A percentile compares a stretch with the other conserved stretches of the same genome.
Conservation (phyloP, 106 monocot species). For the Posidonia australis region DNA sequence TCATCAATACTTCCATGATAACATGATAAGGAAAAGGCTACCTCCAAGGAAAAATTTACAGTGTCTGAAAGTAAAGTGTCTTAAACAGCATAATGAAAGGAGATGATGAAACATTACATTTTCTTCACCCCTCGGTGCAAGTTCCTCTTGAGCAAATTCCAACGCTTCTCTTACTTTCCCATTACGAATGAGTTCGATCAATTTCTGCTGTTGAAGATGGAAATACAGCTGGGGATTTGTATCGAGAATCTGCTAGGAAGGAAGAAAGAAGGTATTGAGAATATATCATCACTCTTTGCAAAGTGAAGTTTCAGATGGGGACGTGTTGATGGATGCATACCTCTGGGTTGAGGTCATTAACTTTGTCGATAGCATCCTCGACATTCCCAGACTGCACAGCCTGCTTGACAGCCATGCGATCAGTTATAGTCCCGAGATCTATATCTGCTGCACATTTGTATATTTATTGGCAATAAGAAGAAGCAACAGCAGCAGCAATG, state of each 20-base stretch:
- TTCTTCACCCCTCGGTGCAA: slow-evolving; percentile 91
- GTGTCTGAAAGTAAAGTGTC: not conserved
- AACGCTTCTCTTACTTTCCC: slow-evolving; percentile 85
- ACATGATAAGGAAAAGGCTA: not conserved
- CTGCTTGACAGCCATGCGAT: slow-evolving; percentile 90
- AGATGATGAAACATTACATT: slow-evolving; percentile 42
- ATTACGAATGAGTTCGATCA: slow-evolving; percentile 85
- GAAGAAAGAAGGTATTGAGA: not conserved
- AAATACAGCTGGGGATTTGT: slow-evolving; percentile 93
- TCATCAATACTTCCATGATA: not conserved
- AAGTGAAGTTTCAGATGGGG: not conserved
- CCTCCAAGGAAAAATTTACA: no score
- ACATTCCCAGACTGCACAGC: slow-evolving; percentile 92
- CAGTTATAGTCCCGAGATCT: slow-evolving; percentile 77
- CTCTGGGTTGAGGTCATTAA: slow-evolving; percentile 89
- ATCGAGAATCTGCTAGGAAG: slow-evolving; percentile 59
- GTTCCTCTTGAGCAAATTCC: slow-evolving; percentile 96
- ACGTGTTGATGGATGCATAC: slow-evolving; percentile 15
- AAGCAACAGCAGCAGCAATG: no score
- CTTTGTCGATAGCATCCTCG: slow-evolving; percentile 86
- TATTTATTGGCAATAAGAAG: no score
- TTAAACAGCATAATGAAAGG: not conserved
- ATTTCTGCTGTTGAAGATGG: slow-evolving; percentile 85
- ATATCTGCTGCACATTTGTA: slow-evolving; percentile 58
- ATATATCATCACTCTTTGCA: not conserved